Evolutionary conservation across 768 basidiomycete genomes (phyloP).

Genomic region (Pleurotus tuber-regium): DNA sequence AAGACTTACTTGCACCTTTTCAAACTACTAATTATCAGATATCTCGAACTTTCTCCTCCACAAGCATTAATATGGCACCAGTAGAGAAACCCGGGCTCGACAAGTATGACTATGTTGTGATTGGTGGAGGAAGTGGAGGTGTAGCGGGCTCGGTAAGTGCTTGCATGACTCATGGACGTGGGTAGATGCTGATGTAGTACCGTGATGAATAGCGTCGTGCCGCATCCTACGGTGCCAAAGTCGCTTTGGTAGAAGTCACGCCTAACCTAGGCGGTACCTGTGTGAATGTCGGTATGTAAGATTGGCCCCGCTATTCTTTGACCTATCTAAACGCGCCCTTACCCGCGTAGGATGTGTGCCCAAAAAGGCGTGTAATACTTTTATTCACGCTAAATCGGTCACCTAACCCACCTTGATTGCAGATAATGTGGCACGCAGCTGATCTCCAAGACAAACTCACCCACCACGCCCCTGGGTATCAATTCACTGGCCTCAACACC

Average conservation of each 20-base stretch:
- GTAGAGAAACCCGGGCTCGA: slow-evolving; percentile 60
- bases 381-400: slow-evolving; percentile 3
- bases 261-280: slow-evolving; percentile 89
- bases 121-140: slow-evolving; percentile 94
- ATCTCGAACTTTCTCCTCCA: slow-evolving; percentile 38
- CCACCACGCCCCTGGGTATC: slow-evolving; percentile 71
- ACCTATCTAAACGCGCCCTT: background rate
- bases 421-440: slow-evolving; percentile 99
- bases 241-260: slow-evolving; percentile 81
- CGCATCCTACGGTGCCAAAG: slow-evolving; percentile 88
- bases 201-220: slow-evolving; percentile 72
- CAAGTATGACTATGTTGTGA: slow-evolving; percentile 81
- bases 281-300: slow-evolving; percentile 87
- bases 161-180: background rate
- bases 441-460: slow-evolving; percentile 84
- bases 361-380: slow-evolving; percentile 67
- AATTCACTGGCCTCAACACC: slow-evolving; percentile 56
- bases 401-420: slow-evolving; percentile 2
- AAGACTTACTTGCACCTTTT: slow-evolving; percentile 7
- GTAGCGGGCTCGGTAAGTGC: slow-evolving; percentile 76
- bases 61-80: slow-evolving; percentile 61
- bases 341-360: slow-evolving; percentile 82
- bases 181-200: background rate
- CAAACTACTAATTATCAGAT: slow-evolving; percentile 31
- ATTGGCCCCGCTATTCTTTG: background rate